Evolutionary conservation across 1,284 basidiomycete genomes (phyloP), one percentile per base, ranked within the genome.

Genomic region (Moesziomyces sp.): DNA sequence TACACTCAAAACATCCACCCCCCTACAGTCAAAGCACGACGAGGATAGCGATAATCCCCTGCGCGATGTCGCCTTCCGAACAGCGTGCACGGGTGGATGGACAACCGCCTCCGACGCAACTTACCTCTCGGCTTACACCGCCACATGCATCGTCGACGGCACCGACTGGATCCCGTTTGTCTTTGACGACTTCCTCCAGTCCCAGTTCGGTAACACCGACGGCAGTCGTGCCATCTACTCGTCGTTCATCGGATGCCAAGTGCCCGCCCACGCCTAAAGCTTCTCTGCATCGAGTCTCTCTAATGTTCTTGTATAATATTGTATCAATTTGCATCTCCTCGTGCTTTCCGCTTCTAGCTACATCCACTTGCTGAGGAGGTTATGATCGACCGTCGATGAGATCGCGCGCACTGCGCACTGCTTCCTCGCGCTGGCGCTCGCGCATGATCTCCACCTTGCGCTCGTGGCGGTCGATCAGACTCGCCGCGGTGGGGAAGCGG

Each of bases 221-320:
- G 54, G 35, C 2, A 40, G 44, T 1, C 43, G 56, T 5, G 40
- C 58, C 11, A 67, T 73, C 42, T 51, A 57, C 10, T 43, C 21
- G 10, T 47, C 43, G 16, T 68, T 73, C 23, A 42, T 73, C 19
- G 70, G 70, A 1, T 73, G 64, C 44, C 70, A 73, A n/a, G 50
- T 60, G 23, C 64, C 70, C 5, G 47, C 68, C 0, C 68, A 53
- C 34, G 13, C 44, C 5, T 71, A 55, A 23, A 8, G 16, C 24
- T 18, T 10, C 47, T 18, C 38, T 40, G 13, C 38, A 40, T 40
- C 38, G 38, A 3, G 6, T 40, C 14, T 2, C 38, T 18, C 2
- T 40, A 40, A 40, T 40, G 11, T 14, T 35, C 8, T 35, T 34
- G 30, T 13, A 3, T 34, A 28, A 28, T 28, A 28, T 28, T 28